Evolutionary conservation across 148 eudicot species (phyloP).

Genomic region (Rhododendron kiyosumense): DNA sequence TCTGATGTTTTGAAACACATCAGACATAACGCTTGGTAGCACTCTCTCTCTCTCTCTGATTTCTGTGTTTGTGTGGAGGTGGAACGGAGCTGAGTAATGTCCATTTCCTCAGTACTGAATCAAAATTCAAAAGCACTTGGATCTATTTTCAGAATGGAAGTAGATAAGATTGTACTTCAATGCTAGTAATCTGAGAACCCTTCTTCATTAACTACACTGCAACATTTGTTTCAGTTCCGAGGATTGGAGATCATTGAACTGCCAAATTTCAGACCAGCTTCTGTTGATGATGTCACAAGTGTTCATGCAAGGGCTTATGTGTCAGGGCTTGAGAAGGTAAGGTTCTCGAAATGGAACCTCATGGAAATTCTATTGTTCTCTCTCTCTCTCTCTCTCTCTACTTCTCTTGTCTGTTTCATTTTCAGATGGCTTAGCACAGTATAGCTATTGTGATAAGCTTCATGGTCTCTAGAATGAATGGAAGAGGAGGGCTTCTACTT

Average conservation of each 20-base stretch:
- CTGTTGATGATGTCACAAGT: slow-evolving; percentile 63
- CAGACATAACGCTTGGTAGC: not conserved
- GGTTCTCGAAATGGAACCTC: not conserved
- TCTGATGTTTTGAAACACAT: not conserved
- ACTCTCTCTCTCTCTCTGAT: not conserved
- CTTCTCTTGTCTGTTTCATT: not conserved
- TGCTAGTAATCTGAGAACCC: not conserved
- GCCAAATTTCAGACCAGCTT: slow-evolving; percentile 52
- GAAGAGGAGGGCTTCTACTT: not conserved
- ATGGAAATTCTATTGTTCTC: not conserved
- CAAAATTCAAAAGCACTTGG: not conserved
- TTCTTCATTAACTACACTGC: not conserved
- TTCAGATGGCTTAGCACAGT: not conserved
- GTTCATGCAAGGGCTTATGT: slow-evolving; percentile 85
- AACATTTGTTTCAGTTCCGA: slow-evolving; percentile 48
- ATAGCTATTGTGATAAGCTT: not conserved
- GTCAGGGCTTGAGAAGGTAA: slow-evolving; percentile 88
- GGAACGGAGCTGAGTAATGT: not conserved
- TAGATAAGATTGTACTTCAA: not conserved
- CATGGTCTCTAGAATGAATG: not conserved
- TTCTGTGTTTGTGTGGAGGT: not conserved
- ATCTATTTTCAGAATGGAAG: not conserved
- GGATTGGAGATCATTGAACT: slow-evolving; percentile 62
- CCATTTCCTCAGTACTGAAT: slow-evolving; percentile 2
- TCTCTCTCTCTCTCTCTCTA: not conserved